Conservation (phyloP, 2,329 filamentous ascomycete genomes). For the Tolypocladium cylindrosporum region DNA sequence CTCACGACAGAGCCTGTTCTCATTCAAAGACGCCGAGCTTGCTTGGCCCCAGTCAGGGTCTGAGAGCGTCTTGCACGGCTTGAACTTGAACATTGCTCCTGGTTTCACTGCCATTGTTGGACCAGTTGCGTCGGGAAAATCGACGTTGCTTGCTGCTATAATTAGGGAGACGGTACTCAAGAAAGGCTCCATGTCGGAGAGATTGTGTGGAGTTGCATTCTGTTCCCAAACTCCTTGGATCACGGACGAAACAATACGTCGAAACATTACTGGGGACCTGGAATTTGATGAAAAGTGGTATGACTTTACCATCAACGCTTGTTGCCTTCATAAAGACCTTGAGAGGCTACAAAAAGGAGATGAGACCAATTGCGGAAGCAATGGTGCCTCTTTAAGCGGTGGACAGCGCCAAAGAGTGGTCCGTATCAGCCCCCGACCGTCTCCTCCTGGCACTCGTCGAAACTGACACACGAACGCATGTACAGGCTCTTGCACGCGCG, state of each 20-base stretch:
- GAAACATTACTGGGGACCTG: not conserved
- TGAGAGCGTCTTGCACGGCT: not conserved
- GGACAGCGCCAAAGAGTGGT: not conserved
- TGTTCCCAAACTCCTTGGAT: not conserved
- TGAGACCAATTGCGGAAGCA: not conserved
- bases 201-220: not conserved
- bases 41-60: not conserved
- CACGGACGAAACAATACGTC: not conserved
- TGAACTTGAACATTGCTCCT: not conserved
- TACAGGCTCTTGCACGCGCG: not conserved
- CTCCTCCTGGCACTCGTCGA: not conserved
- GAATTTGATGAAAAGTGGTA: not conserved
- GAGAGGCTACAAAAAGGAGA: not conserved
- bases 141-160: not conserved
- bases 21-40: not conserved
- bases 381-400: not conserved
- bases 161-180: not conserved
- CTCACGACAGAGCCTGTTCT: not conserved
- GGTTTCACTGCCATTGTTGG: not conserved
- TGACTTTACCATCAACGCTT: not conserved
- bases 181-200: not conserved
- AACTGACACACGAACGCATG: not conserved
- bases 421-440: not conserved
- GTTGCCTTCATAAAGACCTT: not conserved
- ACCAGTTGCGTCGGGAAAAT: not conserved